Evolutionary conservation across 176 grass and related monocot genomes (phyloP).

Genomic region (Tillandsia leiboldiana): DNA sequence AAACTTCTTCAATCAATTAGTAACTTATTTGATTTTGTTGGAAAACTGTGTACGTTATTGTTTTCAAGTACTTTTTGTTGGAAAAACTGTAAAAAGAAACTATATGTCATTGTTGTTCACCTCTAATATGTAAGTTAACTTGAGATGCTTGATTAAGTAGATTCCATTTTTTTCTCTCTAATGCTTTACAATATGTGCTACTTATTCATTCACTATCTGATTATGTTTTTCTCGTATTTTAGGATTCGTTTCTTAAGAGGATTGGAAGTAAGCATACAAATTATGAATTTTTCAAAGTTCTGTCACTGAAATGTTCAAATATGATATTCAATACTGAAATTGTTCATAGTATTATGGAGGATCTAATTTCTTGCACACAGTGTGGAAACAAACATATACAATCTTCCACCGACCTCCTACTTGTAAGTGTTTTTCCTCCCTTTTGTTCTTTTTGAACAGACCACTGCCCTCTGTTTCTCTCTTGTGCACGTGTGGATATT

Average conservation of each 20-base stretch:
- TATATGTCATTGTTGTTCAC: too few relatives aligned
- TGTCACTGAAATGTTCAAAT: constrained; percentile 57
- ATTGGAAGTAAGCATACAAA: constrained; percentile 62
- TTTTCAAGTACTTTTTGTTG: not conserved
- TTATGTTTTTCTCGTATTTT: constrained; percentile 15
- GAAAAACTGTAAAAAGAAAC: too few relatives aligned
- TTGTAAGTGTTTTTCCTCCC: constrained; percentile 43
- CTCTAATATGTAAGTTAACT: too few relatives aligned
- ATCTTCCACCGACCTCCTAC: constrained; percentile 50
- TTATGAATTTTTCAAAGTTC: constrained; percentile 61
- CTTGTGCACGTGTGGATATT: not conserved
- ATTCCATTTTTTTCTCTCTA: not conserved
- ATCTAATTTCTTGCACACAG: constrained; percentile 37
- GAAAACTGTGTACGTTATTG: too few relatives aligned
- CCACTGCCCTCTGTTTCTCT: constrained; percentile 4
- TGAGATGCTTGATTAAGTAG: not conserved
- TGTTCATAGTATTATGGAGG: constrained; percentile 59
- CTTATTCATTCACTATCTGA: constrained; percentile 18
- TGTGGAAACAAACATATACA: constrained; percentile 21
- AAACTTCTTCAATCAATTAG: too few relatives aligned
- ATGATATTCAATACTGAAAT: constrained; percentile 76
- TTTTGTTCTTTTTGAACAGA: not conserved
- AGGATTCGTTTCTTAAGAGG: constrained; percentile 86
- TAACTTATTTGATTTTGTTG: too few relatives aligned
- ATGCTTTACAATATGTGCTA: constrained; percentile 11